A percentile compares a stretch with the other conserved stretches of the same genome.
Evolutionary conservation across 805 yeast species (phyloP).

Genomic region (Kodamaea fukazawae): DNA sequence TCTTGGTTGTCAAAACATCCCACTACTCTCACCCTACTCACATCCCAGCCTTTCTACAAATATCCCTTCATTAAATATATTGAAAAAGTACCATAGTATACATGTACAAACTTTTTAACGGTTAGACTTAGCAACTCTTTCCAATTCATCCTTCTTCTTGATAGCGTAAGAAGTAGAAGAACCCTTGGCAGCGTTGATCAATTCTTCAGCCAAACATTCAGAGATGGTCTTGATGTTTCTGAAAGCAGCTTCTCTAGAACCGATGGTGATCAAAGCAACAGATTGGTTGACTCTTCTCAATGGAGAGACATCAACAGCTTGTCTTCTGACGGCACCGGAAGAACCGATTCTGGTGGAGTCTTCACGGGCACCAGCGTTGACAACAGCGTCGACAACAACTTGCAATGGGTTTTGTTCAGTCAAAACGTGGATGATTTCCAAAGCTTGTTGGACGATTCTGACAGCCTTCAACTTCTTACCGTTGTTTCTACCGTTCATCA

Average conservation of each 20-base stretch:
- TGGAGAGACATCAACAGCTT: constrained; percentile 99
- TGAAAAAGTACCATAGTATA: constrained; percentile 1
- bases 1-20: too few species aligned
- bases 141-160: constrained; percentile 99
- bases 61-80: constrained; percentile 4
- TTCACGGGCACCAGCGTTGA: constrained; percentile 99
- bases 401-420: constrained; percentile 99
- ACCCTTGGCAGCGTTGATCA: constrained; percentile 99
- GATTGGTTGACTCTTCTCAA: constrained; percentile 99
- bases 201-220: constrained; percentile 99
- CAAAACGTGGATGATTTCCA: constrained; percentile 94
- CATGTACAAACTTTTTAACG: constrained; percentile 61
- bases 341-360: constrained; percentile 99
- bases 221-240: constrained; percentile 99
- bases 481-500: constrained; percentile 99
- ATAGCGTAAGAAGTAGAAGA: constrained; percentile 99
- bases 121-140: constrained; percentile 99
- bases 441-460: constrained; percentile 98
- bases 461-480: constrained; percentile 99
- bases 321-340: constrained; percentile 99
- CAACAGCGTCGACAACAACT: constrained; percentile 97
- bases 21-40: too few species aligned
- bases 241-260: constrained; percentile 99
- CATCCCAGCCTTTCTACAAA: neutral
- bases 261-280: constrained; percentile 94